These are phyloP conservation scores for Lophiostoma macrostomum DNA, from an alignment of 495 filamentous ascomycete genomes.

Conservation along the genomic window DNA sequence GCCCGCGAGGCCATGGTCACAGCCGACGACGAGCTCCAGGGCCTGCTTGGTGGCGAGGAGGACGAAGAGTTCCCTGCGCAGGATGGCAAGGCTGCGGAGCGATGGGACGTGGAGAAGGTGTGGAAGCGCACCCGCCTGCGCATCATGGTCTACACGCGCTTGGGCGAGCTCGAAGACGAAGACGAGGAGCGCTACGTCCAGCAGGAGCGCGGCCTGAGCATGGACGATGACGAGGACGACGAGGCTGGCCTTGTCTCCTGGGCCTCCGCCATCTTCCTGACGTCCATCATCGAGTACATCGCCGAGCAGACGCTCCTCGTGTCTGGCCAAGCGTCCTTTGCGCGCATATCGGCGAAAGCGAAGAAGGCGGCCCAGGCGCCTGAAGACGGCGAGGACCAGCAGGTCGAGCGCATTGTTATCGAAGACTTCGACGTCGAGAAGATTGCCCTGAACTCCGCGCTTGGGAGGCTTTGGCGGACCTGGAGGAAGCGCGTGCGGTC, in stretches of 20 bases:
- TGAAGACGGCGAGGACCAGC: slow-evolving; percentile 31
- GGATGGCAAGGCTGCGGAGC: slow-evolving; percentile 51
- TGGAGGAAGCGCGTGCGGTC: slow-evolving; percentile 81
- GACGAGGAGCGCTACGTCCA: slow-evolving; percentile 86
- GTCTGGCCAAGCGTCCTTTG: slow-evolving; percentile 84
- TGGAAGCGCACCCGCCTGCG: slow-evolving; percentile 91
- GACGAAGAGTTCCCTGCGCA: slow-evolving; percentile 62
- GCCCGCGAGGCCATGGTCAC: slow-evolving; percentile 82
- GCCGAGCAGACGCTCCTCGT: slow-evolving; percentile 85
- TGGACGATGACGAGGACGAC: slow-evolving; percentile 46
- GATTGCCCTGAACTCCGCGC: slow-evolving; percentile 77
- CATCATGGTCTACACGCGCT: slow-evolving; percentile 95
- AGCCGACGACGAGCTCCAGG: slow-evolving; percentile 86
- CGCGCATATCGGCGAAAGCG: slow-evolving; percentile 57
- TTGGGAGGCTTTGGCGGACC: slow-evolving; percentile 88
- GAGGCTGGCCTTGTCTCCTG: slow-evolving; percentile 71
- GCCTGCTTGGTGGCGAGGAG: slow-evolving; percentile 77
- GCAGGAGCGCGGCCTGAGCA: slow-evolving; percentile 62
- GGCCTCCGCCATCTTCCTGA: slow-evolving; percentile 91
- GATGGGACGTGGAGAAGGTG: slow-evolving; percentile 80
- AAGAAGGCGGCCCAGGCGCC: slow-evolving; percentile 40
- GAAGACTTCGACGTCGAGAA: slow-evolving; percentile 93
- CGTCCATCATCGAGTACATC: slow-evolving; percentile 89
- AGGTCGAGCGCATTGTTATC: slow-evolving; percentile 66
- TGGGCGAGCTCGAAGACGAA: slow-evolving; percentile 96